Evolutionary conservation across 805 yeast species (phyloP), one percentile per base, ranked within the genome.

Genomic region (Myxozyma vanderwaltii): DNA sequence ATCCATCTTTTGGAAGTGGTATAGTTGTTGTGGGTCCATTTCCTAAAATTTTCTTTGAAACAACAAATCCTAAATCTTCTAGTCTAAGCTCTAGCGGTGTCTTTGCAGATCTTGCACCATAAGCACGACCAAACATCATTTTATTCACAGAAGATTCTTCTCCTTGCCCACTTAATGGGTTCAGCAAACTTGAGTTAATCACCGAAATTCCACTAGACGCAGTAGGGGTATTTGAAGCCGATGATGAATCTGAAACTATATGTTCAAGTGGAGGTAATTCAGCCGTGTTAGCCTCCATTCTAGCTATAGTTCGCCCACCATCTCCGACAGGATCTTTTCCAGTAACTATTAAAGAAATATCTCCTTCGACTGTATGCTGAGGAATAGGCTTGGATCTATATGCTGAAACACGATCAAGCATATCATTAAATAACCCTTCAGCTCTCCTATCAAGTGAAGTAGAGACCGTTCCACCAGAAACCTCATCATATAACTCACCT

Each of bases 251-350:
- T 6, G 46, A 39, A 8, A 5, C 17, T n/a, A 24, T 13, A 3
- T 24, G 36, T 36, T 69, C 71, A 36, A 72, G 70, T 4, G 75
- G 75, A 29, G 73, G 69, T 15, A 66, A 57, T 12, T 64, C 63
- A 2, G 66, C 71, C 2, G 72, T 70, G 27, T 66, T 66, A 33
- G 72, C 77, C 56, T 75, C 78, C 51, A 73, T 68, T 49, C 73
- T 69, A 15, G 74, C 77, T 23, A 76, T 74, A 3, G 78, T 73
- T 29, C 70, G 67, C n/a, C 72, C 72, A 24, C 70, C 74, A 15
- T 65, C 66, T 6, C 66, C 66, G 15, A 49, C 57, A 12, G 78
- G 78, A 60, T 75, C 77, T 39, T 72, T 71, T 10, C 76, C 76
- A 1, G 76, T 75, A 2, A 68, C 61, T 56, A 75, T 70, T 29